Percentiles rank a stretch among this genome's conserved stretches.
Conservation (phyloP, 805 yeast genomes). For the Nakazawaea ernobii region DNA sequence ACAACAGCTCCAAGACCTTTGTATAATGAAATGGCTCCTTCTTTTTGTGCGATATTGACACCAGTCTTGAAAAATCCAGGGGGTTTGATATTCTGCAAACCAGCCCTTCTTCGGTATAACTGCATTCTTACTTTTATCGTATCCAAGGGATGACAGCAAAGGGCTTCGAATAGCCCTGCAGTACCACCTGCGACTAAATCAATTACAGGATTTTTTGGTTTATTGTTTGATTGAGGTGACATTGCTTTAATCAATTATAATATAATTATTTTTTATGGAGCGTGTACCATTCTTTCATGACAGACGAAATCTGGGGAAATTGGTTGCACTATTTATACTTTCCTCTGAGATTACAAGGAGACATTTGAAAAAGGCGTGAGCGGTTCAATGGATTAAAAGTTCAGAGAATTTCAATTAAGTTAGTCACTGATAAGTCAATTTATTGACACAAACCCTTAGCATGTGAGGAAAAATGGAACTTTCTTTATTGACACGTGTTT, state of each 20-base stretch:
- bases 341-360: too few species aligned
- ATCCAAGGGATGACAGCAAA: constrained; percentile 96
- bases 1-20: constrained; percentile 97
- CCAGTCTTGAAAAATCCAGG: constrained; percentile 90
- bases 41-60: constrained; percentile 65
- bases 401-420: neutral
- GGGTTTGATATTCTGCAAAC: constrained; percentile 41
- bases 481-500: too few species aligned
- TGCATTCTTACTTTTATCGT: constrained; percentile 98
- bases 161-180: constrained; percentile 96
- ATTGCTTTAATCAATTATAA: neutral
- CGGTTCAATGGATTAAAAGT: constrained; percentile 7
- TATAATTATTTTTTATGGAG: neutral
- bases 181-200: constrained; percentile 91
- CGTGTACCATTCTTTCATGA: neutral
- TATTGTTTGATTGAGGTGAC: constrained; percentile 12
- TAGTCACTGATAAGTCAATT: too few species aligned
- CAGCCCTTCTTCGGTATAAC: constrained; percentile 56
- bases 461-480: too few species aligned
- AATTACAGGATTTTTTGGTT: constrained; percentile 39
- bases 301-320: constrained; percentile 3
- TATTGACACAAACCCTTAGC: too few species aligned
- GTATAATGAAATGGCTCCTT: constrained; percentile 80
- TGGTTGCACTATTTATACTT: neutral
- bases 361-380: neutral